Base-by-base conservation (phyloP, 2,329 filamentous ascomycete species). In the Calonectria fujianensis region DNA sequence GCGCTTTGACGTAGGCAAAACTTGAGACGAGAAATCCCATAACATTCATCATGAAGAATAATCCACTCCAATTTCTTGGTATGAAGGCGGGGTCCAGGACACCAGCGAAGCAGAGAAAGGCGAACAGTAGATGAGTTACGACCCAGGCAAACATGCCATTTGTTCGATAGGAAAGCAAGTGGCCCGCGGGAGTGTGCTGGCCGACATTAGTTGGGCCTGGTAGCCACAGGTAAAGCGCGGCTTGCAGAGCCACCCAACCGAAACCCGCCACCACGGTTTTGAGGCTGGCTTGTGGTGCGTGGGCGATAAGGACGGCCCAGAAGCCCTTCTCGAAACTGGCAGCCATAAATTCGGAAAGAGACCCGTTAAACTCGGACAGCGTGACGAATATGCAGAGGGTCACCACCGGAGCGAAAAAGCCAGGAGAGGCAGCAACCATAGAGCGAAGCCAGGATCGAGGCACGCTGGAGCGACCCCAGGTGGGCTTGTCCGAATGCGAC, bases 81-180 rank as follows among this genome's bases (percentile, higher is more conserved):
- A 88, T 82, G 70, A 86, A 84, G 1, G 84, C 85, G 4, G 85
- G 82, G 73, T 87, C 83, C 16, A 87, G 45, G 5, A 83, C 29
- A 0, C 84, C 85, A 27, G 76, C 68, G 31, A 77, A 77, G 37
- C 80, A 80, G 3, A 82, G 74, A 0, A 50, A 61, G 6, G 77
- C 76, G 61, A 83, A 84, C 0, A 86, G 67, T 2, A 81, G 35
- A 74, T 87, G 83, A 0, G 86, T 87, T 9, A 86, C 74, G 6
- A 83, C 64, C 85, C 85, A 88, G 9, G 86, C 85, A 1, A 76
- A 75, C 1, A 88, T 77, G 0, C 87, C 87, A 75, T 88, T 88
- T n/a, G 84, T 86, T 27, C 82, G 82, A 74, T 88, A 88, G 8
- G 83, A 81, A 13, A 88, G 80, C 31, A 87, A 79, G 74, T 88